phyloP scores from a whole-genome alignment of 495 filamentous ascomycete species.

The Aspergillus campestris region DNA sequence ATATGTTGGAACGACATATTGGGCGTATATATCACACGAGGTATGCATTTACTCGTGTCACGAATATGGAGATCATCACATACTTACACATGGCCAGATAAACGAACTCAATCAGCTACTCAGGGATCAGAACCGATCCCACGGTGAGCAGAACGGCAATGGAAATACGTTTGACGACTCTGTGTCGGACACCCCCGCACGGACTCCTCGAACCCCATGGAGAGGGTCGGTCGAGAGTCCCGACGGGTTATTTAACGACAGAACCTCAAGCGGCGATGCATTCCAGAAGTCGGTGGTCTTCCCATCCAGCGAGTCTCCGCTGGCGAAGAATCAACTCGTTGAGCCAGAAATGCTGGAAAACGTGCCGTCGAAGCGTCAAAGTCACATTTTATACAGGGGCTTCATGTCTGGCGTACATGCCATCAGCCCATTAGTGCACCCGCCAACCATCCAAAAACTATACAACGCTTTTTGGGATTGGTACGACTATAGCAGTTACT shows the following conservation, averaged over 20 bases:
- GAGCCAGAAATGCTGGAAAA: constrained; percentile 39
- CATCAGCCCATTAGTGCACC: constrained; percentile 37
- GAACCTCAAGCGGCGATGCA: constrained; percentile 12
- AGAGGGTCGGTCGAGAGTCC: constrained; percentile 14
- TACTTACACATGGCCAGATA: constrained; percentile 22
- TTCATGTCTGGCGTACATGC: constrained; percentile 42
- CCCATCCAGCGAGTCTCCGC: constrained; percentile 30
- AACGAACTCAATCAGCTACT: constrained; percentile 42
- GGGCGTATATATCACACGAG: constrained; percentile 45
- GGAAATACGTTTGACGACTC: constrained; percentile 17
- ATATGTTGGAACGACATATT: constrained; percentile 45
- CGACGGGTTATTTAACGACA: neutral
- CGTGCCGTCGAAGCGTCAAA: constrained; percentile 38
- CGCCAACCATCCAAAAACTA: constrained; percentile 33
- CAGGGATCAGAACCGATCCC: constrained; percentile 34
- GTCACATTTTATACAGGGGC: constrained; percentile 38
- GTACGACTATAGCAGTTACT: constrained; percentile 40
- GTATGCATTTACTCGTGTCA: constrained; percentile 13
- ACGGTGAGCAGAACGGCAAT: constrained; percentile 16
- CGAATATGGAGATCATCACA: neutral
- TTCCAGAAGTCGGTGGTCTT: constrained; percentile 36
- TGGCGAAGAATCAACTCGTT: constrained; percentile 24
- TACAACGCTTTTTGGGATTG: constrained; percentile 42
- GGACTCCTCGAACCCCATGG: constrained; percentile 13
- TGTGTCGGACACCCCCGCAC: constrained; percentile 7